Percentiles rank a stretch among this genome's conserved stretches.
Conservation (phyloP, 345 rosid genomes). For the Eucalyptus urophylla region DNA sequence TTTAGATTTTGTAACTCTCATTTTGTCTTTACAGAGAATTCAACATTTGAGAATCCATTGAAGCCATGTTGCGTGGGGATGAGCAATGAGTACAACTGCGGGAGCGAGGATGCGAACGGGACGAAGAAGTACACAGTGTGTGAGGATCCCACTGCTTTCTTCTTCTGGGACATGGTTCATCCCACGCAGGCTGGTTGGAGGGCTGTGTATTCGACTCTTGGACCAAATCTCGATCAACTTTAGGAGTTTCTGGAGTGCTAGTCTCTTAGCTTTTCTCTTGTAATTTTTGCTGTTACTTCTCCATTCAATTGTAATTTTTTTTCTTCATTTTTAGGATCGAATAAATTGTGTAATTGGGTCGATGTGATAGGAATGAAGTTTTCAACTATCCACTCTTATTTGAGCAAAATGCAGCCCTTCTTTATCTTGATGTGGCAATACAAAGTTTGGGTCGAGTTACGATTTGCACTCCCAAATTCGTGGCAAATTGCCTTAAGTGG, state of each 20-base stretch:
- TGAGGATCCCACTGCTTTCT: slow-evolving; percentile 3
- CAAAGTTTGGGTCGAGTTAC: not conserved
- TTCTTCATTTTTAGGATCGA: not conserved
- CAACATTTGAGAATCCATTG: slow-evolving; percentile 36
- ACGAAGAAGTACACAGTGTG: slow-evolving; percentile 12
- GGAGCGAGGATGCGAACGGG: not conserved
- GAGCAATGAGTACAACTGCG: not conserved
- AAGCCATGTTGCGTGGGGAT: slow-evolving; percentile 13
- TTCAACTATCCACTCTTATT: not conserved
- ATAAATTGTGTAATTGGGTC: not conserved
- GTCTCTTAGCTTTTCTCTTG: not conserved
- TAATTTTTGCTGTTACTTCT: not conserved
- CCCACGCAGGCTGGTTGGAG: slow-evolving; percentile 33
- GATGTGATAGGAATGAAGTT: not conserved
- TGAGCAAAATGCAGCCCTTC: not conserved
- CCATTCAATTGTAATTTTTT: not conserved
- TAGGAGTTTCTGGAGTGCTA: not conserved
- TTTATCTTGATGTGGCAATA: not conserved
- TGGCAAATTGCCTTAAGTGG: not conserved
- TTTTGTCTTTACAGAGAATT: slow-evolving; percentile 3
- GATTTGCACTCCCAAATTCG: not conserved
- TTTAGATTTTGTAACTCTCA: not conserved
- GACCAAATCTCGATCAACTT: slow-evolving; percentile 2
- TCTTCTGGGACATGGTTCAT: slow-evolving; percentile 26
- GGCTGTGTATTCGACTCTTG: slow-evolving; percentile 7